Base-by-base conservation (phyloP, 2,329 filamentous ascomycete species). In the Neonectria neomacrospora region DNA sequence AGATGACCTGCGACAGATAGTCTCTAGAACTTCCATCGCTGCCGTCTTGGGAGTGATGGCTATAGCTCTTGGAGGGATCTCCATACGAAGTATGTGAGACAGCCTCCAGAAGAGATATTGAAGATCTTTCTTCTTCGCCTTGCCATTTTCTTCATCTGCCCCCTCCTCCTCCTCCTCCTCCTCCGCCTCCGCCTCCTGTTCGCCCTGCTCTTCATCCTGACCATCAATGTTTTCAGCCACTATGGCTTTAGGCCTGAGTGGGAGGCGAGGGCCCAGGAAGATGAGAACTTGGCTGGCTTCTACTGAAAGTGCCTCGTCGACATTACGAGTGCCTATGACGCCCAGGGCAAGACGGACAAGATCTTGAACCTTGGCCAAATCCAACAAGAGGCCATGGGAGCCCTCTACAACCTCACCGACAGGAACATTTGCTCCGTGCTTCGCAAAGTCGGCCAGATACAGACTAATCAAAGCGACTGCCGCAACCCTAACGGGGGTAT, bases 201-300 rank as follows among this genome's bases (percentile, higher is more conserved):
- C 60, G 62, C 78, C 78, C 2, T 81, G 78, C 1, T 81, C 71
- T 12, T 73, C 71, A 3, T 74, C 75, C 66, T 75, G 71, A 10
- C 66, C 73, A 9, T 76, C 76, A 2, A 78, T 80, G 18, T 82
- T 81, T n/a, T 78, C 78, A 9, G 79, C 77, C 18, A 82, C 81
- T 6, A 77, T 74, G 67, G 77, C 85, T 62, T 66, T 61, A 2
- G 73, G 67, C 23, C 75, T 73, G 11, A 74, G 71, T 18, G 81
- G 79, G 14, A 88, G 78, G 61, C 83, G 83, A 22, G 81, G 88
- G 44, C 90, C 92, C 0, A 99, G 82, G 82, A 97, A 97, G 39
- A 95, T 85, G 37, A 97, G 82, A 67, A 97, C 93, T 68, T 93
- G 91, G 4, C 92, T 88, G 12, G 89, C 89, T 75, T 97, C 93